Evolutionary conservation across 2,329 filamentous ascomycete species (phyloP), one percentile per base, ranked within the genome.

Genomic region (Emydomyces testavorans): DNA sequence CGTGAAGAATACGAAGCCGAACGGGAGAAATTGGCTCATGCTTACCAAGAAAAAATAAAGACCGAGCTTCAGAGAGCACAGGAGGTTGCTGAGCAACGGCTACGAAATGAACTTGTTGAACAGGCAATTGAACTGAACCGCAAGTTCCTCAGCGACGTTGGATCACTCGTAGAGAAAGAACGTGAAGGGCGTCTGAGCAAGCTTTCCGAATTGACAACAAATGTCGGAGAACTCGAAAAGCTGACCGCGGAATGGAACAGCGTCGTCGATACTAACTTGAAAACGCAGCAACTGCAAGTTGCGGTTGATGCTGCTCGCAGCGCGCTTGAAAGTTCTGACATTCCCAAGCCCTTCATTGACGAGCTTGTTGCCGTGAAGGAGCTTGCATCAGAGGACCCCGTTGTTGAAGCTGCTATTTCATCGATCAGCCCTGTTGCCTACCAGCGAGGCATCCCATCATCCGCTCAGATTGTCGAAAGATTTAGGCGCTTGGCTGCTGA

Each of bases 351-450:
- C 3, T 98, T 98, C 65, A 78, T 94, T 60, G 81, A 82, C 53
- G 92, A 98, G 71, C 80, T 98, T 11, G 86, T 94, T 16, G 92
- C 92, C 2, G 78, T 98, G 48, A 94, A 94, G 71, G 88, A 95
- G 66, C 85, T 94, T 56, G 86, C 87, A 3, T 76, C 77, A 24
- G 83, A 87, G 44, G 85, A 94, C 63, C 72, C 85, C 1, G 83
- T 96, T 4, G 87, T 98, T 51, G 82, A 87, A 57, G 90, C 90
- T 3, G 92, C 92, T 51, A 94, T 98, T 59, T 84, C 85, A n/a
- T 94, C 88, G 24, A 94, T 98, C 67, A 93, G 93, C 72, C 92
- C 92, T 2, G 73, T 78, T 8, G 87, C 92, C 16, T 98, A 98
- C 72, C 92, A 96, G 70, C 83, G 83, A 48, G 92, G 92, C 50